phyloP scores from a whole-genome alignment of 768 basidiomycete species.

The Hirschioporus abietinus region DNA sequence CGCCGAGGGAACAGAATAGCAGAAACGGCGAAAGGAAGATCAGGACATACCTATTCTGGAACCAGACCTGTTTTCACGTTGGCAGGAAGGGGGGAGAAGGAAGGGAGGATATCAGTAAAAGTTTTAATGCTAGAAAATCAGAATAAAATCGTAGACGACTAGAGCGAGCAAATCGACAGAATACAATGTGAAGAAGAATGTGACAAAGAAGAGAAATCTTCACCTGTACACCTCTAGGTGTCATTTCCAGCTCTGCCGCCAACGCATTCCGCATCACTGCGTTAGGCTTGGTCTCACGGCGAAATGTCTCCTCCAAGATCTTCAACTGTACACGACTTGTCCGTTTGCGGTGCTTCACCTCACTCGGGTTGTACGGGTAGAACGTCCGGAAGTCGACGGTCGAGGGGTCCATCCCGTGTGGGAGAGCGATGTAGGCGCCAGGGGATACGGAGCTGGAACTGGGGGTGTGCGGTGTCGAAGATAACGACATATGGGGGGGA shows the following conservation, averaged over 20 bases:
- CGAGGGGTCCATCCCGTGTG: conserved; percentile 51
- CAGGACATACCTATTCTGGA: conserved; percentile 68
- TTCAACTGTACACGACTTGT: conserved; percentile 87
- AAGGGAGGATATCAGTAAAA: conserved; percentile 12
- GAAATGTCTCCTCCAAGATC: conserved; percentile 84
- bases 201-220: conserved; percentile 22
- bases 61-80: conserved; percentile 64
- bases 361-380: conserved; percentile 84
- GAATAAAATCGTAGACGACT: no score
- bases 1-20: neutral
- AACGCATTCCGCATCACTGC: conserved; percentile 72
- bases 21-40: neutral
- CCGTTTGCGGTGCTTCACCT: conserved; percentile 91
- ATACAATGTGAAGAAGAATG: conserved; percentile 2
- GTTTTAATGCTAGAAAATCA: neutral
- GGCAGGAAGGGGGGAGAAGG: conserved; percentile 15
- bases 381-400: conserved; percentile 78
- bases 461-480: neutral
- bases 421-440: conserved; percentile 37
- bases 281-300: conserved; percentile 88
- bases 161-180: neutral
- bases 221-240: conserved; percentile 92
- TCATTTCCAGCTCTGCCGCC: conserved; percentile 83
- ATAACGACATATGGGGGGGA: neutral
- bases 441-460: neutral